These are phyloP conservation scores for Termitomyces sp. DNA, from an alignment of 768 basidiomycete species.

Conservation along the genomic window DNA sequence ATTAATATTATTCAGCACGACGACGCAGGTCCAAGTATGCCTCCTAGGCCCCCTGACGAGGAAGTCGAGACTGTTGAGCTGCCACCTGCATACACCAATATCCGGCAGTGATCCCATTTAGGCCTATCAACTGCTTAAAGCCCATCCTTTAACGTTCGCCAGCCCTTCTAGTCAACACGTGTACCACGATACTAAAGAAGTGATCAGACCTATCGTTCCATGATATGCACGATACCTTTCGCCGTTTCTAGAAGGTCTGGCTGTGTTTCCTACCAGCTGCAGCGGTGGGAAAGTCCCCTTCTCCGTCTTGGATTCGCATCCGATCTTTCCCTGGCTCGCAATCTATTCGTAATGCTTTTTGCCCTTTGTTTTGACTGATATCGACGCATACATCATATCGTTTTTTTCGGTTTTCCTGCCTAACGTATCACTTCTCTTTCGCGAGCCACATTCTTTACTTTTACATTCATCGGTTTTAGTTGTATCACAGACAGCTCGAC, in stretches of 20 bases:
- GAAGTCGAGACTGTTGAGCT: conserved; percentile 76
- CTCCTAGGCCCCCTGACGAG: conserved; percentile 22
- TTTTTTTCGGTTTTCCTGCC: neutral
- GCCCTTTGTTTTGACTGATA: neutral
- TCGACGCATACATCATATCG: neutral
- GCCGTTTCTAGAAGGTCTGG: neutral
- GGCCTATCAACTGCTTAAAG: neutral
- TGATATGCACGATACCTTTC: neutral
- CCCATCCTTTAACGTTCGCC: neutral
- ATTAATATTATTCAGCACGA: conserved; percentile 86
- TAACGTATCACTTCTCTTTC: neutral
- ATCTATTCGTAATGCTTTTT: neutral
- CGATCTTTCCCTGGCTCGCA: neutral
- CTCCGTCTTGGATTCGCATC: neutral
- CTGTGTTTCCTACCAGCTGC: neutral
- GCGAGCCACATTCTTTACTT: neutral
- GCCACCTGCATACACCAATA: conserved; percentile 78
- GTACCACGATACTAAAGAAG: neutral
- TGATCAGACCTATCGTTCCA: neutral
- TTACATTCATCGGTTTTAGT: neutral
- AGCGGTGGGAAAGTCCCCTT: neutral
- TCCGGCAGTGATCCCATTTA: conserved; percentile 28
- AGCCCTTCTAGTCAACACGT: neutral
- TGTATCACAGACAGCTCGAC: neutral
- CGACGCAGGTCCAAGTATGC: conserved; percentile 63